Evolutionary conservation across 208 protist species (phyloP).

Genomic region (Phytomonas francai): DNA sequence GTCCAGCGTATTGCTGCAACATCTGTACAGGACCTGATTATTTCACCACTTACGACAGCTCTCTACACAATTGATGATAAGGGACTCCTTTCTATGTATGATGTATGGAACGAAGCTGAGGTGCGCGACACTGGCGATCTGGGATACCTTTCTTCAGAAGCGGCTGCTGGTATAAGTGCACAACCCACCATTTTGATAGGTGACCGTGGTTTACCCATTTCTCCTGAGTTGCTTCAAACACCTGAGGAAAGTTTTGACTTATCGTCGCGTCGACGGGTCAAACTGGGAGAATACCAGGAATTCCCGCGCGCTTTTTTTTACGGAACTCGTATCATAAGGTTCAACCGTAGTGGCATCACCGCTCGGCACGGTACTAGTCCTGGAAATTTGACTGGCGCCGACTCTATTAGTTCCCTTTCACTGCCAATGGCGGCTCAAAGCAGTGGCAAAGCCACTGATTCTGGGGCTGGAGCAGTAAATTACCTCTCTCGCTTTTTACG

Average conservation of each 20-base stretch:
- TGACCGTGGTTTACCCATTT: constrained; percentile 33
- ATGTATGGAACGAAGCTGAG: constrained; percentile 54
- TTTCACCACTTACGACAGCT: constrained; percentile 57
- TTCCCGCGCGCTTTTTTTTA: constrained; percentile 30
- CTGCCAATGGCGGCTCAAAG: neutral
- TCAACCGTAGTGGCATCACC: constrained; percentile 19
- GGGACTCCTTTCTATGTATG: constrained; percentile 59
- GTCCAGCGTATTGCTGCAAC: constrained; percentile 39
- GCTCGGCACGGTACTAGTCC: neutral
- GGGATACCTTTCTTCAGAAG: neutral
- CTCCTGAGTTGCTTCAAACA: constrained; percentile 13
- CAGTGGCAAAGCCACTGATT: neutral
- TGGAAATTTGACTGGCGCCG: neutral
- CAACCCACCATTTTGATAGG: constrained; percentile 10
- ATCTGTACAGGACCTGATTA: constrained; percentile 40
- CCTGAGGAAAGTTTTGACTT: constrained; percentile 7
- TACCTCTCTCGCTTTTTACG: neutral
- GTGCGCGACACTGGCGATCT: constrained; percentile 8
- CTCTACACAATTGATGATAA: constrained; percentile 55
- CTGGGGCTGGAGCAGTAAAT: neutral
- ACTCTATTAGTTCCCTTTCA: neutral
- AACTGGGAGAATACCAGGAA: constrained; percentile 18
- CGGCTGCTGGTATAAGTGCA: neutral
- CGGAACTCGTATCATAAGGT: constrained; percentile 28
- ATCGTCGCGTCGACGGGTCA: constrained; percentile 5